Evolutionary conservation across 345 rosid species (phyloP).

Genomic region (Linum trigynum): DNA sequence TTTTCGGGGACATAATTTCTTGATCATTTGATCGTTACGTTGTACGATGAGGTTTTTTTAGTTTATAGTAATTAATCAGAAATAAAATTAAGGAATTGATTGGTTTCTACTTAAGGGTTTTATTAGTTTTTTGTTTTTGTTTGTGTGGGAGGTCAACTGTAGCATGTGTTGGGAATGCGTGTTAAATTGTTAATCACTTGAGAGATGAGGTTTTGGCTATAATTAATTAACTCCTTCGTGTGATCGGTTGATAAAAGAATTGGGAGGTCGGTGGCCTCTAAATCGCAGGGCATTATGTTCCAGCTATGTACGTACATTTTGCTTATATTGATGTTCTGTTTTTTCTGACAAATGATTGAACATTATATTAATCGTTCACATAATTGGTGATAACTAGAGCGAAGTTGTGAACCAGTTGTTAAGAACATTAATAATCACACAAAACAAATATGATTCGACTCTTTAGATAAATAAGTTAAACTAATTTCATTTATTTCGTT

Average conservation of each 20-base stretch:
- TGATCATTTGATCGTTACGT: constrained; percentile 11
- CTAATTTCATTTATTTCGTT: too few species aligned
- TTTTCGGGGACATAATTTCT: constrained; percentile 45
- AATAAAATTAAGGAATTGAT: background rate
- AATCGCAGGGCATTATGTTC: background rate
- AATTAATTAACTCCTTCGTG: constrained; percentile 9
- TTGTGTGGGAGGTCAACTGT: constrained; percentile 34
- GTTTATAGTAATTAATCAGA: background rate
- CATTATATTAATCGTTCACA: background rate
- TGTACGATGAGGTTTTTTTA: background rate
- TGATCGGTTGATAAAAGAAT: constrained; percentile 7
- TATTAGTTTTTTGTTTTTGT: background rate
- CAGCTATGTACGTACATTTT: too few species aligned
- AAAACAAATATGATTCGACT: too few species aligned
- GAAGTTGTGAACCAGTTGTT: too few species aligned
- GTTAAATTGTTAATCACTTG: too few species aligned
- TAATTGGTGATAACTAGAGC: background rate
- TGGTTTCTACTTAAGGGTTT: background rate
- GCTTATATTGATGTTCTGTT: too few species aligned
- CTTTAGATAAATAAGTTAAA: too few species aligned
- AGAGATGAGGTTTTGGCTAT: constrained; percentile 16
- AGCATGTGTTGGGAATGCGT: constrained; percentile 23
- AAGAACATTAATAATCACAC: too few species aligned
- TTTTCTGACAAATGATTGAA: background rate
- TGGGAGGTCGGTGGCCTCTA: constrained; percentile 19